These are phyloP conservation scores for Rhododendron griersonianum DNA, from an alignment of 148 eudicot genomes.

Conservation along the genomic window DNA sequence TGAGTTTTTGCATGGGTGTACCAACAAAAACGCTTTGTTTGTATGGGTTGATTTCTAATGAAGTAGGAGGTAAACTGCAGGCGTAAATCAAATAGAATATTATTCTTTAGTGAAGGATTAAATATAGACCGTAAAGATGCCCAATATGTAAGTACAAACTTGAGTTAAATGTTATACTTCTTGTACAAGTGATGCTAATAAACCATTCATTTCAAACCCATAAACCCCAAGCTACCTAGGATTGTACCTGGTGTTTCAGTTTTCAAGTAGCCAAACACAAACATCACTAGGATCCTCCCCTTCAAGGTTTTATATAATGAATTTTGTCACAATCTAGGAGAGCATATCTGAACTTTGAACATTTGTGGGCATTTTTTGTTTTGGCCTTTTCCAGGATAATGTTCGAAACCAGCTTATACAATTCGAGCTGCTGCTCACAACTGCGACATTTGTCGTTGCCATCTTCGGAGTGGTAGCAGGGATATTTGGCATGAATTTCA, in stretches of 20 bases:
- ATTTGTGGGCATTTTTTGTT: not conserved
- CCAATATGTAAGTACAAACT: not conserved
- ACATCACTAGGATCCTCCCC: not conserved
- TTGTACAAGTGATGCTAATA: not conserved
- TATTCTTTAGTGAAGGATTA: not conserved
- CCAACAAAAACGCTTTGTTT: not conserved
- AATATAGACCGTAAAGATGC: not conserved
- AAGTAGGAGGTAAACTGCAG: not conserved
- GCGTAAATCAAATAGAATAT: not conserved
- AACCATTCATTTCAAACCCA: not conserved
- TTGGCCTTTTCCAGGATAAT: slow-evolving; percentile 57
- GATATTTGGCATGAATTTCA: slow-evolving; percentile 91
- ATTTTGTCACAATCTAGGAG: not conserved
- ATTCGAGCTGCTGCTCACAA: slow-evolving; percentile 85
- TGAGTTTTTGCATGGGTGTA: not conserved
- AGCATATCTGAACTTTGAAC: not conserved
- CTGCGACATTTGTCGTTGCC: slow-evolving; percentile 95
- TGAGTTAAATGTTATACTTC: not conserved
- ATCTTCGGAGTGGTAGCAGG: slow-evolving; percentile 97
- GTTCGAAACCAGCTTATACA: slow-evolving; percentile 98
- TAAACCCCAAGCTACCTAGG: not conserved
- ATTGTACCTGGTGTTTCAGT: not conserved
- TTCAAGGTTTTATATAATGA: too few relatives aligned
- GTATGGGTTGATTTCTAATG: not conserved
- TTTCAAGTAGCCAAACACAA: not conserved